phyloP scores from a whole-genome alignment of 2,329 filamentous ascomycete genomes.

The Fusarium pininemorale region DNA sequence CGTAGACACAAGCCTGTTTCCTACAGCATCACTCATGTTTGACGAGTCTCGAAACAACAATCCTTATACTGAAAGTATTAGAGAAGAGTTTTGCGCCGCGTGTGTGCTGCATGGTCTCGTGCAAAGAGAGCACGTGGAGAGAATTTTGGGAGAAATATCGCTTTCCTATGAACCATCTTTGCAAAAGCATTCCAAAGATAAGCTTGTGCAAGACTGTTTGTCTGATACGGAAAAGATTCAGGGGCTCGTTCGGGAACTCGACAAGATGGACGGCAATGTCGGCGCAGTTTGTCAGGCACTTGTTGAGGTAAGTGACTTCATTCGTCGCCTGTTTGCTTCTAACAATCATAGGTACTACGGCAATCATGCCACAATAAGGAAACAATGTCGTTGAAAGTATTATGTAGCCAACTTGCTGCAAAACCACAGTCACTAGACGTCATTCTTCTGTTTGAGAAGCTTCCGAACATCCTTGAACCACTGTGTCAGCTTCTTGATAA shows the following conservation, averaged over 20 bases:
- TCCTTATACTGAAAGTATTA: slow-evolving; percentile 66
- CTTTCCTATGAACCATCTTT: slow-evolving; percentile 80
- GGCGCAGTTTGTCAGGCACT: slow-evolving; percentile 84
- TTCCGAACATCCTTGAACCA: slow-evolving; percentile 74
- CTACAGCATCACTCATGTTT: slow-evolving; percentile 67
- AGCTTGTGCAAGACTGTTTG: slow-evolving; percentile 80
- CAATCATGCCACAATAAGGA: slow-evolving; percentile 77
- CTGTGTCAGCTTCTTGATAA: slow-evolving; percentile 79
- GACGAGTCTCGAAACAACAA: slow-evolving; percentile 66
- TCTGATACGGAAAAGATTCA: slow-evolving; percentile 79
- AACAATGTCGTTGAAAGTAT: slow-evolving; percentile 79
- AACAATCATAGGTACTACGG: slow-evolving; percentile 65
- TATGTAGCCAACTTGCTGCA: slow-evolving; percentile 78
- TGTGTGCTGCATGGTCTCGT: slow-evolving; percentile 91
- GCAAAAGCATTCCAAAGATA: slow-evolving; percentile 80
- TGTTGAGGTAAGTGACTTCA: slow-evolving; percentile 64
- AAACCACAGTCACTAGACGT: slow-evolving; percentile 78
- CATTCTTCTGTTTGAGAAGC: slow-evolving; percentile 77
- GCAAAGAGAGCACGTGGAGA: slow-evolving; percentile 78
- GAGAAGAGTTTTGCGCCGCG: slow-evolving; percentile 84
- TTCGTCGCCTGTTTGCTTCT: background rate
- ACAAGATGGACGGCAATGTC: slow-evolving; percentile 91
- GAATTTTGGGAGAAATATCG: slow-evolving; percentile 83
- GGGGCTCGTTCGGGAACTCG: slow-evolving; percentile 80
- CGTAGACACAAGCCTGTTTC: slow-evolving; percentile 81